phyloP scores from a whole-genome alignment of 2,329 filamentous ascomycete genomes.

The Fusarium fujikuroi region DNA sequence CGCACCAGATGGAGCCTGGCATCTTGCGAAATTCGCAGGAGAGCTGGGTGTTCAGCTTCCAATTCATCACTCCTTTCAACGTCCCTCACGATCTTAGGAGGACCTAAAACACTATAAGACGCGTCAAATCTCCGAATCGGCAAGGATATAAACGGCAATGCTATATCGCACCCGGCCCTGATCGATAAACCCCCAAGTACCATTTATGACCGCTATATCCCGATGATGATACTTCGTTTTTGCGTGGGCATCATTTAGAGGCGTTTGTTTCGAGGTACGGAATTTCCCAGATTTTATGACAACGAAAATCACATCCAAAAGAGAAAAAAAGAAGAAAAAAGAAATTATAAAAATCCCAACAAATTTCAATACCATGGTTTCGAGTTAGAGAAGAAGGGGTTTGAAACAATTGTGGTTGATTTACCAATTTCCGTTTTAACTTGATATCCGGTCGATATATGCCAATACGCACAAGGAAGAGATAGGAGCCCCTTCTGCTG shows the following conservation, averaged over 20 bases:
- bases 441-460: constrained; percentile 25
- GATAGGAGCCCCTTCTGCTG: constrained; percentile 4
- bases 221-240: constrained; percentile 11
- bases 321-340: not conserved
- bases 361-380: constrained; percentile 4
- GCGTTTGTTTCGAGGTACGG: constrained; percentile 35
- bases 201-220: constrained; percentile 27
- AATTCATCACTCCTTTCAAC: constrained; percentile 1
- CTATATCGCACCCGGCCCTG: not conserved
- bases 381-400: constrained; percentile 32
- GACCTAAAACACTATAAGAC: not conserved
- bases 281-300: constrained; percentile 22
- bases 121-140: constrained; percentile 1
- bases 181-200: not conserved
- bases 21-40: constrained; percentile 31
- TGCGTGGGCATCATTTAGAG: constrained; percentile 42
- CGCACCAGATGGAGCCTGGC: constrained; percentile 16
- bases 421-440: constrained; percentile 6
- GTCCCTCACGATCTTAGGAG: not conserved
- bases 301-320: constrained; percentile 8
- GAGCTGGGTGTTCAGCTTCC: constrained; percentile 29
- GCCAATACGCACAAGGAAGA: not conserved
- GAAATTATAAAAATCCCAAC: not conserved
- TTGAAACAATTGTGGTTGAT: constrained; percentile 4
- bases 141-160: constrained; percentile 11